Conservation (phyloP, 2,329 filamentous ascomycete species). For the Colletotrichum nymphaeae region DNA sequence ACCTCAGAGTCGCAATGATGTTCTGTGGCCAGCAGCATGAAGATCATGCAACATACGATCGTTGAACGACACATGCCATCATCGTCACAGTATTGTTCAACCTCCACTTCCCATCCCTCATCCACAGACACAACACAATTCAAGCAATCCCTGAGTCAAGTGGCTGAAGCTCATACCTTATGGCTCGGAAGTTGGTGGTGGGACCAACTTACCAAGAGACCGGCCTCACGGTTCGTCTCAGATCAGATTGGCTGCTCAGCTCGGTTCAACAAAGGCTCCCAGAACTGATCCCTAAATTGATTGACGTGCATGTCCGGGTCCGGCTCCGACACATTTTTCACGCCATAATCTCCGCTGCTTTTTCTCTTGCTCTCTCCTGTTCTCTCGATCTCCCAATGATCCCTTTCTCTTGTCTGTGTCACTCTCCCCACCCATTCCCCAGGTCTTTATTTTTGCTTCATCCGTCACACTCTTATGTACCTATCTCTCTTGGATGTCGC, state of each 20-base stretch:
- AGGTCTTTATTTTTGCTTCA: not conserved
- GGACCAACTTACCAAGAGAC: not conserved
- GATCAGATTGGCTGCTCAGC: not conserved
- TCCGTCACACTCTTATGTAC: not conserved
- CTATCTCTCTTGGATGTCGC: not conserved
- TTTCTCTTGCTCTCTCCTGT: not conserved
- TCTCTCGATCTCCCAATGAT: not conserved
- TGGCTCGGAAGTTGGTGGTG: not conserved
- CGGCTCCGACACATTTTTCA: constrained; percentile 1
- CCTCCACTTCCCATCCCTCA: too few relatives aligned
- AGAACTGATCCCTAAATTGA: not conserved
- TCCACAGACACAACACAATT: not conserved
- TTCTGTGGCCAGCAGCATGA: not conserved
- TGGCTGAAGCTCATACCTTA: not conserved
- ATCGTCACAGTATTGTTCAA: not conserved
- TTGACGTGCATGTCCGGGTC: not conserved
- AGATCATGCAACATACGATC: constrained; percentile 30
- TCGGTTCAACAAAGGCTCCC: constrained; percentile 1
- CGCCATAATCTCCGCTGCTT: constrained; percentile 19
- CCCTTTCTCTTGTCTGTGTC: not conserved
- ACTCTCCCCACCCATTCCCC: not conserved
- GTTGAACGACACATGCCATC: not conserved
- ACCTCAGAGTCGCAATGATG: not conserved
- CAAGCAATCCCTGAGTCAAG: not conserved
- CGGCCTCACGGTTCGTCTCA: not conserved